Base-by-base conservation (phyloP, 495 filamentous ascomycete species). In the Penicillium ochrochloron region DNA sequence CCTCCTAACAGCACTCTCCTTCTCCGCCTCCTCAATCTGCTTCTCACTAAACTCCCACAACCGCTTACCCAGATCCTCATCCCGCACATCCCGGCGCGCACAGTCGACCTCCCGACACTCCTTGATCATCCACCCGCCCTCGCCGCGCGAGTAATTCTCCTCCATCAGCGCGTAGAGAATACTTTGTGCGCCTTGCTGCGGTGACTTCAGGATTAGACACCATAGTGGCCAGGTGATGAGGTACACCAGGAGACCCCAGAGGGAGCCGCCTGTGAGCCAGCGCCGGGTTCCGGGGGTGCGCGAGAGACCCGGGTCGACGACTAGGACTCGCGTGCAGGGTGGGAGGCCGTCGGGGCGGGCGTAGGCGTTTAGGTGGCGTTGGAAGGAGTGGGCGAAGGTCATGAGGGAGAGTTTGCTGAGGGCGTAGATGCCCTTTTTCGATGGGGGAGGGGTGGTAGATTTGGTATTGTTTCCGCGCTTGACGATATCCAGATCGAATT, bases 361-460 rank as follows among this genome's bases (percentile, higher is more conserved):
- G 73, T 94, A 94, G 6, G 88, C 78, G 65, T 90, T 88, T 25
- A 98, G 79, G 71, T 96, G 93, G 70, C 94, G 92, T 76, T 97
- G 93, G 74, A 92, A 97, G 15, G 93, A 88, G 59, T 86, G 84
- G 7, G 90, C 92, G 72, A 97, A 97, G 37, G 88, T 84, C 84
- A 94, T 96, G 51, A 96, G 81, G 6, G 95, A 90, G 66, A 97
- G 81, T 77, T 98, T 97, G 75, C 92, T 95, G 35, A 92, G 84
- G 15, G 88, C 90, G 75, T 96, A 97, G 21, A 92, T 68, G 5
- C 68, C 67, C 69, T 71, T 70, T 0, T 46, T 56, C 53, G 53
- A 39, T 3, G 33, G 5, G 31, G 53, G 17, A 15, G 53, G 12
- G 7, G 51, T 11, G 9, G 52, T 5, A 19, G 52, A 66, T 5